Evolutionary conservation across 192 early-diverging fungal species (phyloP), one percentile per base, ranked within the genome.

Genomic region (Rhizophlyctis rosea): DNA sequence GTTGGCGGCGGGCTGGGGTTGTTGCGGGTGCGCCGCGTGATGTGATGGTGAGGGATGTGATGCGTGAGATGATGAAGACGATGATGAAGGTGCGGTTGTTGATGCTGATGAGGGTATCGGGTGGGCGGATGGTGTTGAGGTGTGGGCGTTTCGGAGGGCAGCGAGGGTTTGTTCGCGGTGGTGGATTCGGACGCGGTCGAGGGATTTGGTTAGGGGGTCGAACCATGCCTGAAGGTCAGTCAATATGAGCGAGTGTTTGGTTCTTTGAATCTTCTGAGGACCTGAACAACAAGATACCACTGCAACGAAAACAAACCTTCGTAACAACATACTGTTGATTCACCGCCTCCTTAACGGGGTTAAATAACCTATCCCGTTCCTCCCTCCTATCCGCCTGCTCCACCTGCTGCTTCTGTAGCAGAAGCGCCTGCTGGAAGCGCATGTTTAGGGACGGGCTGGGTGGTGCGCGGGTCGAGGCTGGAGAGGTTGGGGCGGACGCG

Each of bases 391-490:
- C 65, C 33, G 31, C 35, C 31, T 67, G 65, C 24, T 67, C 65
- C 4, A 49, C 65, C 31, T 67, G 65, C 55, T 67, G 65, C 58
- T 67, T 67, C 34, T 67, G 65, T 24, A 67, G 57, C n/a, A 67
- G 59, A 7, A 67, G 57, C 18, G 59, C 57, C 30, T 67, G 59
- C 30, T 62, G 59, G 48, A 67, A 67, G 11, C 65, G 65, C 48
- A 67, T 59, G 18, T 16, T 54, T 61, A 24, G 39, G 31, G 57
- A 16, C 54, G 54, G 57, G 30, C 28, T 34, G 34, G 30, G 33
- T 14, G 57, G 44, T 59, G 35, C 28, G 30, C 32, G 28, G 24
- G 57, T 39, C 24, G 34, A 59, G 9, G 57, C 35, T 2, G 33
- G 7, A 2, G 57, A 59, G 54, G 54, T 55, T 32, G 57, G 23